Conservation (phyloP, 768 basidiomycete genomes). For the Naganishia onofrii region DNA sequence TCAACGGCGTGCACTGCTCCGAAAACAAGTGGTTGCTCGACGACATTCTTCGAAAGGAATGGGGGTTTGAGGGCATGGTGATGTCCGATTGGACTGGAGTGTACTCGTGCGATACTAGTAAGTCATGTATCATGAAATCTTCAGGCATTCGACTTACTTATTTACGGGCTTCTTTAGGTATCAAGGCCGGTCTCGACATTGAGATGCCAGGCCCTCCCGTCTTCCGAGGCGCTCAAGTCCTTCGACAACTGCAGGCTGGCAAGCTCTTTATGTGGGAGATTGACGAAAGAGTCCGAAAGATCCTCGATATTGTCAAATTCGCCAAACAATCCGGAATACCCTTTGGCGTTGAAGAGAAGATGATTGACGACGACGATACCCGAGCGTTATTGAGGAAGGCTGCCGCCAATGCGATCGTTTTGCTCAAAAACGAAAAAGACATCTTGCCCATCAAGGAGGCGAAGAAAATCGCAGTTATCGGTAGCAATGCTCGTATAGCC, state of each 20-base stretch:
- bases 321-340: slow-evolving; percentile 61
- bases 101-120: slow-evolving; percentile 58
- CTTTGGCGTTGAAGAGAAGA: slow-evolving; percentile 57
- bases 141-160: neutral
- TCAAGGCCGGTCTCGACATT: slow-evolving; percentile 63
- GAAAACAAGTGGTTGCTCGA: slow-evolving; percentile 60
- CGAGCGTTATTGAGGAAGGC: slow-evolving; percentile 62
- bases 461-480: slow-evolving; percentile 68
- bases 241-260: slow-evolving; percentile 46
- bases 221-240: slow-evolving; percentile 35
- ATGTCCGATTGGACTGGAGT: slow-evolving; percentile 79
- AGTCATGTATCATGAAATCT: neutral
- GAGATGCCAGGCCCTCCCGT: slow-evolving; percentile 52
- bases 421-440: slow-evolving; percentile 66
- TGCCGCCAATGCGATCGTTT: slow-evolving; percentile 69
- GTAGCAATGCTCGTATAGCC: slow-evolving; percentile 53
- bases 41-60: slow-evolving; percentile 64
- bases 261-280: slow-evolving; percentile 52
- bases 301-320: slow-evolving; percentile 57
- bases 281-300: slow-evolving; percentile 39
- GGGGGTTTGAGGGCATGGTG: slow-evolving; percentile 63
- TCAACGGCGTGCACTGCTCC: slow-evolving; percentile 63
- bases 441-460: slow-evolving; percentile 61
- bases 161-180: slow-evolving; percentile 32
- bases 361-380: slow-evolving; percentile 42